phyloP scores from a whole-genome alignment of 768 basidiomycete species.

The Tulasnella sp. region DNA sequence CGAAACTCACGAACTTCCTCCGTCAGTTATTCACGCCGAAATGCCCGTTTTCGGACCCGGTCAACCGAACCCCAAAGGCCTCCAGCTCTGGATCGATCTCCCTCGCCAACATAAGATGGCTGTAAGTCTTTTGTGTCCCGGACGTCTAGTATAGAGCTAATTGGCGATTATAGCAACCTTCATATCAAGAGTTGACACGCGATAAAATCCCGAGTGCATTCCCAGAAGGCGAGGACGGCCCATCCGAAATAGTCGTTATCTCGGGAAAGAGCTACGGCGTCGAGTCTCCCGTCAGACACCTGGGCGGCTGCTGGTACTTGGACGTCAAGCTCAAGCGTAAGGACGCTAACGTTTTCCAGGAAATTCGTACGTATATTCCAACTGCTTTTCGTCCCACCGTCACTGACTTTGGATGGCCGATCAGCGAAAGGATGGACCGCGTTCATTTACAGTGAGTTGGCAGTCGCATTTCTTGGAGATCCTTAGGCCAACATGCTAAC shows the following conservation, averaged over 20 bases:
- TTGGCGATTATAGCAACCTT: slow-evolving; percentile 46
- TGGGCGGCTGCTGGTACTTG: slow-evolving; percentile 93
- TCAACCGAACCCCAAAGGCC: slow-evolving; percentile 62
- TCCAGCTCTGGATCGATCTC: slow-evolving; percentile 63
- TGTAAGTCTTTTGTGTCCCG: neutral
- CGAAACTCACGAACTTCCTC: neutral
- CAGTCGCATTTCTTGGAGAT: neutral
- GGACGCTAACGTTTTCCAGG: slow-evolving; percentile 60
- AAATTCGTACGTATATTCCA: slow-evolving; percentile 46
- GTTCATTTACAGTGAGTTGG: slow-evolving; percentile 70
- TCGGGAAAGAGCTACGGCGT: slow-evolving; percentile 81
- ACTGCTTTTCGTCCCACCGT: neutral
- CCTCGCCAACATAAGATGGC: slow-evolving; percentile 61
- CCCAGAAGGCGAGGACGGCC: slow-evolving; percentile 57
- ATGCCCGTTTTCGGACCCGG: slow-evolving; percentile 68
- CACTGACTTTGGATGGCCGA: neutral
- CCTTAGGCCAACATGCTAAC: neutral
- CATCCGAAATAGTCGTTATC: slow-evolving; percentile 67
- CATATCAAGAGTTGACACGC: slow-evolving; percentile 56
- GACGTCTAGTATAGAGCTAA: neutral
- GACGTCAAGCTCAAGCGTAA: slow-evolving; percentile 58
- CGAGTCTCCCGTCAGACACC: slow-evolving; percentile 78
- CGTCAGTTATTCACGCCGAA: slow-evolving; percentile 56
- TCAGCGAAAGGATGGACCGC: slow-evolving; percentile 76
- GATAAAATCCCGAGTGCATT: slow-evolving; percentile 59